These are phyloP conservation scores for Diaporthe amygdali DNA, from an alignment of 2,329 filamentous ascomycete species.

Conservation along the genomic window DNA sequence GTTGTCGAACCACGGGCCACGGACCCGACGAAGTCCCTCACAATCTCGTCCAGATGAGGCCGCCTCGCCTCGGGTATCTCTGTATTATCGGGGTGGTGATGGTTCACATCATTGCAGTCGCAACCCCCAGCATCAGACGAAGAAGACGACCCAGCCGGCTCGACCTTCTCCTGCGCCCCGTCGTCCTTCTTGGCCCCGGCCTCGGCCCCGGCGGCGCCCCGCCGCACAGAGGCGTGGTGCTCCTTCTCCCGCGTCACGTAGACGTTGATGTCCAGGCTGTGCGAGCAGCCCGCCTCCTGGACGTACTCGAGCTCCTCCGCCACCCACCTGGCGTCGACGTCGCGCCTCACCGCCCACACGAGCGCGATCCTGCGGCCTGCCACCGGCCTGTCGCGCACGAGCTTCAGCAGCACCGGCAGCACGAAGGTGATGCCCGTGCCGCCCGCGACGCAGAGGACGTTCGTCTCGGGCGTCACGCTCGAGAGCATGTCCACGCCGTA, in stretches of 20 bases:
- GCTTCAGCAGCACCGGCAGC: conserved; percentile 53
- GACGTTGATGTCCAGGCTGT: conserved; percentile 57
- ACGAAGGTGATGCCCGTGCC: conserved; percentile 65
- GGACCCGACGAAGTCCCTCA: conserved; percentile 53
- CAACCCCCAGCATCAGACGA: conserved; percentile 30
- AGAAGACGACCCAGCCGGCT: conserved; percentile 29
- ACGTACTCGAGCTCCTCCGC: conserved; percentile 59
- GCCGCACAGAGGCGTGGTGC: conserved; percentile 22
- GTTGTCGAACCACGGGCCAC: conserved; percentile 55
- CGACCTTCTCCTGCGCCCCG: conserved; percentile 25
- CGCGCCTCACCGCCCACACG: conserved; percentile 67
- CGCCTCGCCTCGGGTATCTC: conserved; percentile 38
- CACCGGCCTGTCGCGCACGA: conserved; percentile 34
- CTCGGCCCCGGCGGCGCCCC: conserved; percentile 29
- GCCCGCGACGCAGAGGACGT: conserved; percentile 60
- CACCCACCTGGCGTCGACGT: conserved; percentile 63
- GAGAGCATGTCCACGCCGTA: conserved; percentile 61
- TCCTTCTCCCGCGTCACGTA: conserved; percentile 61
- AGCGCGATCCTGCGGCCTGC: conserved; percentile 59
- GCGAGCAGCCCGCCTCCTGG: conserved; percentile 38
- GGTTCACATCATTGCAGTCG: conserved; percentile 23
- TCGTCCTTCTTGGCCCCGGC: conserved; percentile 32
- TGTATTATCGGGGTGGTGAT: conserved; percentile 27
- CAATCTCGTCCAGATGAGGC: conserved; percentile 51
- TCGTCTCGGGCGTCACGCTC: conserved; percentile 45